A percentile compares a stretch with the other conserved stretches of the same genome.
phyloP scores from a whole-genome alignment of 2,329 filamentous ascomycete genomes.

The Aspergillus clavatus region DNA sequence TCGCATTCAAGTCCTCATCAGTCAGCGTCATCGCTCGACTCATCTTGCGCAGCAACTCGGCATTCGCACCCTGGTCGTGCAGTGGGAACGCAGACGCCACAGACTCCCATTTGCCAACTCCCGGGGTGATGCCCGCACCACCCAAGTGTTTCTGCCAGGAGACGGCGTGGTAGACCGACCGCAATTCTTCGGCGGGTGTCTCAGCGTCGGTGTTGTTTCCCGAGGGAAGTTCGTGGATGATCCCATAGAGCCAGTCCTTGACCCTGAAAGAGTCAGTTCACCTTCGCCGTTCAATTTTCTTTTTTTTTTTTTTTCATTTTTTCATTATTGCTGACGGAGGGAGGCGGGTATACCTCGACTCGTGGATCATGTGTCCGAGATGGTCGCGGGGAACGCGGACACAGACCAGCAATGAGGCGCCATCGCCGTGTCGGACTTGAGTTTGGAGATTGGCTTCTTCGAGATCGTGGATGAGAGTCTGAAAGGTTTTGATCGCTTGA shows the following conservation, averaged over 20 bases:
- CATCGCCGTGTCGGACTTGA: constrained; percentile 77
- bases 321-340: too few relatives aligned
- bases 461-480: constrained; percentile 70
- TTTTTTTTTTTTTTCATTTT: too few relatives aligned
- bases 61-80: constrained; percentile 72
- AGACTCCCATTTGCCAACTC: constrained; percentile 64
- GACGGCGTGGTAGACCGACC: constrained; percentile 82
- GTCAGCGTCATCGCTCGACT: constrained; percentile 60
- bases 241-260: constrained; percentile 89
- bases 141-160: constrained; percentile 68
- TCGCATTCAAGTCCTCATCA: constrained; percentile 65
- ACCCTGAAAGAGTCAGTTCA: constrained; percentile 53
- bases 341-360: constrained; percentile 56
- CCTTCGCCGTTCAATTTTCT: too few relatives aligned
- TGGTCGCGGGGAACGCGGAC: constrained; percentile 73
- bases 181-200: constrained; percentile 80
- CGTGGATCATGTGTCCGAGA: constrained; percentile 75
- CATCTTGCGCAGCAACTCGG: constrained; percentile 69
- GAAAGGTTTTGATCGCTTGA: constrained; percentile 69
- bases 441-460: constrained; percentile 75
- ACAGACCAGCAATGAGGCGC: constrained; percentile 74
- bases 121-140: constrained; percentile 70
- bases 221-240: constrained; percentile 70
- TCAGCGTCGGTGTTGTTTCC: constrained; percentile 74
- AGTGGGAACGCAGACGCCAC: constrained; percentile 62